These are phyloP conservation scores for Blepharisma stoltei DNA, from an alignment of 73 alveolate genomes.

Conservation along the genomic window DNA sequence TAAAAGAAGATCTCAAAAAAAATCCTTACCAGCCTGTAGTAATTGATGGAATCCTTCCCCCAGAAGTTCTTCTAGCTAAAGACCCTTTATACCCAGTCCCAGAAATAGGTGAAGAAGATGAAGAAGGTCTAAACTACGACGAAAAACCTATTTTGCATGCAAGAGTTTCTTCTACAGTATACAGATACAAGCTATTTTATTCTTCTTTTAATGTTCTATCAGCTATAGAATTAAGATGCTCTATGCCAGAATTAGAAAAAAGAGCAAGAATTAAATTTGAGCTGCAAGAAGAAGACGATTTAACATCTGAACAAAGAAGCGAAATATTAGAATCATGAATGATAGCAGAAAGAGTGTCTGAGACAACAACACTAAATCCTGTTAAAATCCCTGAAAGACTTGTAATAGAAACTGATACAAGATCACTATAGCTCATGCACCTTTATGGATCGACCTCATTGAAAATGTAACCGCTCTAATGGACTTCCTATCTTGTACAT, in stretches of 20 bases:
- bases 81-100: slow-evolving; percentile 19
- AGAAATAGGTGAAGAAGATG: neutral
- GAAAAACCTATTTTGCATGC: slow-evolving; percentile 9
- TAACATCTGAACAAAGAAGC: neutral
- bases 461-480: too few species aligned
- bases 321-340: slow-evolving; percentile 12
- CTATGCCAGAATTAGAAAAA: neutral
- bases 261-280: slow-evolving; percentile 22
- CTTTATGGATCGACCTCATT: too few species aligned
- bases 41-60: slow-evolving; percentile 10
- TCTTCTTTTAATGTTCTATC: neutral
- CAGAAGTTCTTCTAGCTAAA: slow-evolving; percentile 2
- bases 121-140: slow-evolving; percentile 3
- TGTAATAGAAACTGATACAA: too few species aligned
- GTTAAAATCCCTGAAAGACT: too few species aligned
- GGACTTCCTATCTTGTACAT: too few species aligned
- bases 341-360: slow-evolving; percentile 1
- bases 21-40: slow-evolving; percentile 8
- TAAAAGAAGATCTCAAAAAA: neutral
- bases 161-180: neutral
- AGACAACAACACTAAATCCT: neutral
- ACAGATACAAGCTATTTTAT: neutral
- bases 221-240: neutral
- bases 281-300: slow-evolving; percentile 24
- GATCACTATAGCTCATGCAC: too few species aligned